phyloP scores from a whole-genome alignment of 73 alveolate genomes.

The Tetrahymena borealis region DNA sequence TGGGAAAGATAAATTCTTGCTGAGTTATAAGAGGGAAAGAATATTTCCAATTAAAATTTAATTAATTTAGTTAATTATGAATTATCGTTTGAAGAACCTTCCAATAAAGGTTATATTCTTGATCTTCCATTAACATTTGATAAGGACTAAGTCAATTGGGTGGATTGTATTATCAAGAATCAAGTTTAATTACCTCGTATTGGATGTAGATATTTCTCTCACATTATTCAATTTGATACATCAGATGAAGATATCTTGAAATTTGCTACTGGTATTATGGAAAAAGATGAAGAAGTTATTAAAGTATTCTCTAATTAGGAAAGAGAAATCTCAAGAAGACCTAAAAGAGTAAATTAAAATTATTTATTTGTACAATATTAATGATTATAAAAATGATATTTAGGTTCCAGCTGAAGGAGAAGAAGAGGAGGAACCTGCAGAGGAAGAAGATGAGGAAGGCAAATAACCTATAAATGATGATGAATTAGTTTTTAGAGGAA shows the following conservation, averaged over 20 bases:
- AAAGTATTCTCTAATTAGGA: conserved; percentile 49
- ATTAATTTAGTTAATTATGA: conserved; percentile 17
- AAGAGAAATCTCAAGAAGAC: conserved; percentile 82
- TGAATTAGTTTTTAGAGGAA: conserved; percentile 70
- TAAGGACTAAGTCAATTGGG: conserved; percentile 20
- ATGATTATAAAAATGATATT: conserved; percentile 53
- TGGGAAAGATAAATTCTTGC: conserved; percentile 32
- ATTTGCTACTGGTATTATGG: conserved; percentile 36
- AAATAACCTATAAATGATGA: conserved; percentile 71
- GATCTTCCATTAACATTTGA: conserved; percentile 24
- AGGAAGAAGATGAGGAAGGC: conserved; percentile 89
- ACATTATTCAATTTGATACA: conserved; percentile 7
- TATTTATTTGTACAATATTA: background rate
- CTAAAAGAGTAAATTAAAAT: conserved; percentile 39
- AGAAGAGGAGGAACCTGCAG: conserved; percentile 74
- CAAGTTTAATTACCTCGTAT: conserved; percentile 26
- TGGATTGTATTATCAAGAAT: conserved; percentile 14
- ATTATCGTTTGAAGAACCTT: conserved; percentile 5
- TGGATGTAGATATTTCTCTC: conserved; percentile 37
- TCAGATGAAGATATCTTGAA: conserved; percentile 25
- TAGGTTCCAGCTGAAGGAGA: conserved; percentile 75
- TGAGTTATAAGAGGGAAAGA: conserved; percentile 46
- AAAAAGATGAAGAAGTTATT: conserved; percentile 42
- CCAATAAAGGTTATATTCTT: conserved; percentile 34
- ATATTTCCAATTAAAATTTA: conserved; percentile 42